A percentile compares a stretch with the other conserved stretches of the same genome.
Evolutionary conservation across 202 grass and related monocot species (phyloP).

Genomic region (Elaeis oleifera): DNA sequence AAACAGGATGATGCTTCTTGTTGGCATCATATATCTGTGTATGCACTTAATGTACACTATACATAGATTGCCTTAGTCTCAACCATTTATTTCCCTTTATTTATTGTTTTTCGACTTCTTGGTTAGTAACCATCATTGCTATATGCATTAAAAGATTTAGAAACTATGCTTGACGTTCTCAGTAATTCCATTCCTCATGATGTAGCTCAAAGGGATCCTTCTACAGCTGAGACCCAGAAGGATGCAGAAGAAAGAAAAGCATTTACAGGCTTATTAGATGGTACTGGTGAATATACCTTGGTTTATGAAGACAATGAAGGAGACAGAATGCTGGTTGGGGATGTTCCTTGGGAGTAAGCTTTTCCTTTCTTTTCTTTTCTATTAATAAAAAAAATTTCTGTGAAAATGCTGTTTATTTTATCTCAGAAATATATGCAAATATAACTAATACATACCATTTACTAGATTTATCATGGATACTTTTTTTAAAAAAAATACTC

Average conservation of each 20-base stretch:
- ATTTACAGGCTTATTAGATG: slow-evolving; percentile 75
- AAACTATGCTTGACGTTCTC: no score
- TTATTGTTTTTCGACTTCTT: no score
- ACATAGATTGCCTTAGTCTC: no score
- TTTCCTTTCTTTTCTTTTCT: background rate
- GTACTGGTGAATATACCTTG: slow-evolving; percentile 83
- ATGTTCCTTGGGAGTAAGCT: slow-evolving; percentile 90
- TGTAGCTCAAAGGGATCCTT: slow-evolving; percentile 61
- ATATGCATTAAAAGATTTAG: no score
- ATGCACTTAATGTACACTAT: no score
- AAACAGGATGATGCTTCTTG: no score
- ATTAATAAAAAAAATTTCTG: background rate
- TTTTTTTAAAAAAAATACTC: no score
- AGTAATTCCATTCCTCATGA: background rate
- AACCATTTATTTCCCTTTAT: no score
- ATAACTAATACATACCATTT: background rate
- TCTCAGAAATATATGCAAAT: background rate
- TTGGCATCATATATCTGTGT: no score
- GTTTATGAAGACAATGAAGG: slow-evolving; percentile 87
- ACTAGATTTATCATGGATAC: no score
- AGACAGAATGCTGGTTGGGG: slow-evolving; percentile 68
- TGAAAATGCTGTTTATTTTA: background rate
- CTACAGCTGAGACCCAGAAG: slow-evolving; percentile 20
- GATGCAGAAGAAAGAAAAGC: slow-evolving; percentile 37
- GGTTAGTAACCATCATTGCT: no score